Conservation (phyloP, 768 basidiomycete genomes). For the Floccularia luteovirens region DNA sequence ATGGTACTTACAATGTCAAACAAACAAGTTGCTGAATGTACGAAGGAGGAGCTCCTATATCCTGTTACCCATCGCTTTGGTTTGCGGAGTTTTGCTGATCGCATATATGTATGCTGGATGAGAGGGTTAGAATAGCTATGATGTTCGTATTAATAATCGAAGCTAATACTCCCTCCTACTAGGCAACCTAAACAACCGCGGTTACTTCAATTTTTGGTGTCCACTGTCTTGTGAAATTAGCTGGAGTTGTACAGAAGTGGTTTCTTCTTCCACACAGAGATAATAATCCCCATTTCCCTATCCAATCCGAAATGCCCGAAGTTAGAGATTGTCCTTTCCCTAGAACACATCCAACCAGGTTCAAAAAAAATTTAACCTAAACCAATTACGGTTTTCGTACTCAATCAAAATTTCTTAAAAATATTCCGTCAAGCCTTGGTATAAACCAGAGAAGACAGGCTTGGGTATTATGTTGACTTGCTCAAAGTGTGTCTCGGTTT, state of each 20-base stretch:
- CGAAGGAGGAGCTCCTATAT: slow-evolving; percentile 31
- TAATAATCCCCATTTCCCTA: slow-evolving; percentile 10
- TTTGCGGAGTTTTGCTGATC: slow-evolving; percentile 24
- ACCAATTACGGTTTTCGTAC: too few species aligned
- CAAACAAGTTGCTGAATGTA: slow-evolving; percentile 27
- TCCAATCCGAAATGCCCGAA: slow-evolving; percentile 16
- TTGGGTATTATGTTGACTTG: slow-evolving; percentile 19
- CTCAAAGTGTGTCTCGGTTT: slow-evolving; percentile 23
- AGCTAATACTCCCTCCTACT: too few species aligned
- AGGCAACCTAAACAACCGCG: slow-evolving; percentile 31
- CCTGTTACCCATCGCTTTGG: slow-evolving; percentile 28
- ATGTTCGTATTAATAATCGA: slow-evolving; percentile 23
- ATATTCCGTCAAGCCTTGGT: slow-evolving; percentile 35
- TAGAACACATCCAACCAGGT: slow-evolving; percentile 28
- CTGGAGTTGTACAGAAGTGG: slow-evolving; percentile 25
- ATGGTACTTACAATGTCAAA: slow-evolving; percentile 37
- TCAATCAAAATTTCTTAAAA: too few species aligned
- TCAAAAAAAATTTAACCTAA: too few species aligned
- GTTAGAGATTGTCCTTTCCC: slow-evolving; percentile 14
- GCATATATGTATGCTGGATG: slow-evolving; percentile 31
- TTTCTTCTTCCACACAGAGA: slow-evolving; percentile 28
- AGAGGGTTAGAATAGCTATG: slow-evolving; percentile 38
- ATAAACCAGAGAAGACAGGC: slow-evolving; percentile 27
- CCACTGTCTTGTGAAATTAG: slow-evolving; percentile 11
- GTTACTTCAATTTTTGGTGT: slow-evolving; percentile 20